Evolutionary conservation across 768 basidiomycete species (phyloP), one percentile per base, ranked within the genome.

Genomic region (Boletus edulis): DNA sequence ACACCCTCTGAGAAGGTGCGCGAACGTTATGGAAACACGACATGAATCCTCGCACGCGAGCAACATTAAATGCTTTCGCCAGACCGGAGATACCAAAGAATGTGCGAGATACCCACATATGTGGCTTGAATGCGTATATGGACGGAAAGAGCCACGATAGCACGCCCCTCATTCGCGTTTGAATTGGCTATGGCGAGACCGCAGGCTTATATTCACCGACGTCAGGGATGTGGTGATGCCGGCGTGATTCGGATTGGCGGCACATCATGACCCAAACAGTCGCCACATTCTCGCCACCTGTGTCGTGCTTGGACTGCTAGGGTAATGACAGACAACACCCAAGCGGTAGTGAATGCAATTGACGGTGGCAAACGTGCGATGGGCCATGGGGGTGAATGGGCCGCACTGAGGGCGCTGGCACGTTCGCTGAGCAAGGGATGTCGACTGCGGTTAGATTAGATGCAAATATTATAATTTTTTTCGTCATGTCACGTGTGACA

Each of bases 401-500:
- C 50, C 59, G 40, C 51, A 39, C 17, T 51, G 20, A 12, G 11
- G 45, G 49, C 49, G 47, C 51, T 45, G 7, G 56, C 63, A 64
- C 59, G 63, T 64, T 64, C 37, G 59, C 47, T 10, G 40, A 41
- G 38, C 29, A 29, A 29, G 29, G 9, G 8, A 34, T 20, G 4
- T 35, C 11, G 34, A 35, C 14, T 22, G 34, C 22, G 4, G n/a
- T 38, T 22, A 54, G 59, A 50, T 60, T 61, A 59, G 58, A 59
- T 61, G 29, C 24, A 49, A 17, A 48, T 43, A 46, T 49, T 50
- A 43, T 27, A 35, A 35, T 27, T 48, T 44, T 56, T 34, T 47
- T 22, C n/a, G 20, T 49, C 39, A 46, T 37, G 56, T 67, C 62
- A 67, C 64, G 51, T 60, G 67, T 63, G 61, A 68, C 63, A 53